Conservation (phyloP, 768 basidiomycete species). For the Lactarius sanguifluus region DNA sequence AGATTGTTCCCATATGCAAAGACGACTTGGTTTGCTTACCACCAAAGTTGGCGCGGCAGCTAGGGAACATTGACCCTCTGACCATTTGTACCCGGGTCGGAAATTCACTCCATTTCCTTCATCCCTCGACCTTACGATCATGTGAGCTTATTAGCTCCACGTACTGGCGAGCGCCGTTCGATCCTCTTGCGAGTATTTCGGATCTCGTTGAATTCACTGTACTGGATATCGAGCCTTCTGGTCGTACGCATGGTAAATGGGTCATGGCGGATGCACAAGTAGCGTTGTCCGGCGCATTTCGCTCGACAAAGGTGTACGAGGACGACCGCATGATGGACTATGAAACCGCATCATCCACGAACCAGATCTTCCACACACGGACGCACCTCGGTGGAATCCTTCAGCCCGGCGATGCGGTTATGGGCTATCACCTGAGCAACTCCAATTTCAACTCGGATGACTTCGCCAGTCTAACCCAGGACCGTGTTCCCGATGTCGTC, state of each 20-base stretch:
- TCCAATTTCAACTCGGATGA: conserved; percentile 92
- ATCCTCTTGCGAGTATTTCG: conserved; percentile 73
- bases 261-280: conserved; percentile 90
- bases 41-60: conserved; percentile 70
- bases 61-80: conserved; percentile 88
- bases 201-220: conserved; percentile 95
- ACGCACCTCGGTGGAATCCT: conserved; percentile 93
- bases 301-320: conserved; percentile 44
- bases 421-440: conserved; percentile 88
- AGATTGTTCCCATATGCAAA: conserved; percentile 96
- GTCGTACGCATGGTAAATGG: conserved; percentile 68
- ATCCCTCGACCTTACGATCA: conserved; percentile 80
- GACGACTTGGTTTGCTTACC: conserved; percentile 95
- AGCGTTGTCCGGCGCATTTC: conserved; percentile 77
- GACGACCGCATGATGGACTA: conserved; percentile 56
- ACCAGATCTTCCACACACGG: conserved; percentile 90
- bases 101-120: conserved; percentile 86
- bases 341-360: conserved; percentile 56
- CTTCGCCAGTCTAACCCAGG: conserved; percentile 63
- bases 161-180: conserved; percentile 93
- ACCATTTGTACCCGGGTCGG: conserved; percentile 89
- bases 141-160: conserved; percentile 75
- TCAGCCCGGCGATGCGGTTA: conserved; percentile 91
- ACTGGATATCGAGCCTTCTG: conserved; percentile 87
- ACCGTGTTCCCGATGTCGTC: conserved; percentile 85